phyloP scores from a whole-genome alignment of 768 basidiomycete genomes.

The Pleurotus ostreatus region DNA sequence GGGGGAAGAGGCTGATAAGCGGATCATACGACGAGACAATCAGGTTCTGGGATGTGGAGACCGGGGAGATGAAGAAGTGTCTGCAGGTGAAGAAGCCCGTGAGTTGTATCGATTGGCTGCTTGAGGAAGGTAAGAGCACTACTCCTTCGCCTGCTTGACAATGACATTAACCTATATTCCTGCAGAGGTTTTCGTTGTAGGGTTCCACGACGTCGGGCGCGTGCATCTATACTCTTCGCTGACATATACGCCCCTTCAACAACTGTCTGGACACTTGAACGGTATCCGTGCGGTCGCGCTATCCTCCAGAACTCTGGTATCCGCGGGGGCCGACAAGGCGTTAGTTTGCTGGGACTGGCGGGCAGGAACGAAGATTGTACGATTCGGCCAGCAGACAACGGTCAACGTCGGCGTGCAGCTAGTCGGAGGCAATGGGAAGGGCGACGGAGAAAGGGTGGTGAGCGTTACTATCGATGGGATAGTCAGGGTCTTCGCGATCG shows the following conservation, averaged over 20 bases:
- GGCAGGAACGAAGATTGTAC: slow-evolving; percentile 80
- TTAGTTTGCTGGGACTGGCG: slow-evolving; percentile 92
- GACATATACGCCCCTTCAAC: slow-evolving; percentile 80
- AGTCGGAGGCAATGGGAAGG: slow-evolving; percentile 21
- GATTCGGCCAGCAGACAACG: slow-evolving; percentile 92
- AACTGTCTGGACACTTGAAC: slow-evolving; percentile 81
- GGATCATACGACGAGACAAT: slow-evolving; percentile 93
- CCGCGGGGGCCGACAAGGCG: slow-evolving; percentile 72
- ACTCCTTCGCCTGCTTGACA: not conserved
- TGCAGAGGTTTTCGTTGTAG: slow-evolving; percentile 84
- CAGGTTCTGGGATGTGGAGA: slow-evolving; percentile 83
- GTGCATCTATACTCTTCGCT: slow-evolving; percentile 86
- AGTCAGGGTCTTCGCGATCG: slow-evolving; percentile 86
- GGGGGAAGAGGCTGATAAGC: slow-evolving; percentile 80
- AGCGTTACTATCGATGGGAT: slow-evolving; percentile 91
- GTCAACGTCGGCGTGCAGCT: slow-evolving; percentile 89
- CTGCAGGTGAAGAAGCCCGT: slow-evolving; percentile 85
- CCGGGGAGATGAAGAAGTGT: slow-evolving; percentile 63
- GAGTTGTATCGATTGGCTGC: slow-evolving; percentile 83
- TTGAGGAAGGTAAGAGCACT: slow-evolving; percentile 60
- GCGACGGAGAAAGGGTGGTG: slow-evolving; percentile 81
- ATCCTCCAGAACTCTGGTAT: slow-evolving; percentile 80
- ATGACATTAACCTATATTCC: not conserved
- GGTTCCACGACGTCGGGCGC: slow-evolving; percentile 90
- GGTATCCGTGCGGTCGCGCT: slow-evolving; percentile 89